A percentile compares a stretch with the other conserved stretches of the same genome.
Conservation (phyloP, 1,284 basidiomycete genomes). For the Limonomyces culmigenus region DNA sequence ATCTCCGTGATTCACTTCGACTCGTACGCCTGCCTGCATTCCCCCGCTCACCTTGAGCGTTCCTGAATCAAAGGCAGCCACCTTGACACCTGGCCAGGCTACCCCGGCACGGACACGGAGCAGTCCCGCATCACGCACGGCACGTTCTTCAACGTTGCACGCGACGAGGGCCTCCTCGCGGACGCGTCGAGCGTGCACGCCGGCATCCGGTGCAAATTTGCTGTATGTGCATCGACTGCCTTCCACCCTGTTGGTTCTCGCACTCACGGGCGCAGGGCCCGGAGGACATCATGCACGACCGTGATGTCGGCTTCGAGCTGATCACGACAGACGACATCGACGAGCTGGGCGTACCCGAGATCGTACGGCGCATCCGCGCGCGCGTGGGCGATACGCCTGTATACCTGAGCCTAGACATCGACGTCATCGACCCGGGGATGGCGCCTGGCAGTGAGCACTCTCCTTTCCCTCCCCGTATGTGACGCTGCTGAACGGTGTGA, state of each 20-base stretch:
- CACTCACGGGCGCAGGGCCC: slow-evolving; percentile 24
- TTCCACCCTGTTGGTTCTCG: not conserved
- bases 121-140: slow-evolving; percentile 60
- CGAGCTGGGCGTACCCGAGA: slow-evolving; percentile 42
- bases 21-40: slow-evolving; percentile 16
- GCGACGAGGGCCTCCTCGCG: slow-evolving; percentile 54
- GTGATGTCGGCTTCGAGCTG: slow-evolving; percentile 47
- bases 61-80: slow-evolving; percentile 20
- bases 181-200: slow-evolving; percentile 56
- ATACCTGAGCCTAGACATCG: slow-evolving; percentile 72
- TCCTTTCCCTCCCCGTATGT: too few species aligned
- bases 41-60: not conserved
- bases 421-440: slow-evolving; percentile 68
- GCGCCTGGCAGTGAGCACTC: slow-evolving; percentile 55
- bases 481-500: too few species aligned
- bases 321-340: slow-evolving; percentile 66
- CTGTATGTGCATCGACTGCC: slow-evolving; percentile 18
- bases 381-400: slow-evolving; percentile 55
- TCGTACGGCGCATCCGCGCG: slow-evolving; percentile 42
- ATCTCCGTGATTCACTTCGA: slow-evolving; percentile 73
- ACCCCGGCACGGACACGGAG: slow-evolving; percentile 32
- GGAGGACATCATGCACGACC: slow-evolving; percentile 44
- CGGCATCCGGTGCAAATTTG: slow-evolving; percentile 60
- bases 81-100: slow-evolving; percentile 46
- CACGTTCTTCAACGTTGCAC: slow-evolving; percentile 60